Evolutionary conservation across 2,329 filamentous ascomycete species (phyloP), one percentile per base, ranked within the genome.

Genomic region (Botrytis paeoniae): DNA sequence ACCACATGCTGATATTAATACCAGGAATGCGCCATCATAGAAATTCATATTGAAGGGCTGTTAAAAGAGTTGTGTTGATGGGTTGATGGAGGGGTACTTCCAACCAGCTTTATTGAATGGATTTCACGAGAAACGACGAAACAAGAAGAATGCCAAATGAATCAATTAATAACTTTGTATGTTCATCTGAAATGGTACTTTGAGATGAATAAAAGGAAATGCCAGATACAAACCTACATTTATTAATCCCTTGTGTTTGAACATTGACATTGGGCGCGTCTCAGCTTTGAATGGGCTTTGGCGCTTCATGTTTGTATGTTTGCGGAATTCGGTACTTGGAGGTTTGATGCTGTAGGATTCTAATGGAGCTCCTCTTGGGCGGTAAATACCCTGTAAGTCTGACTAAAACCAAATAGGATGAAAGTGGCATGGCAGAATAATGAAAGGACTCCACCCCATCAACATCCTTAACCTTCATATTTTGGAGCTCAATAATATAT

Each of bases 1-100:
- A 29, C 74, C 77, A 65, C 78, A 79, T 69, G 41, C 74, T 65
- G 77, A 75, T 48, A 78, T 78, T 9, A 80, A 74, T 39, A 77
- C 59, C 16, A 77, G 39, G 45, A 79, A 79, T 8, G 78, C 76
- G n/a, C 65, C 71, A 66, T 76, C 72, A 65, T 79, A 80, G 72
- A 77, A 78, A 71, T 78, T 74, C 78, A 80, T 79, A 2, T 48
- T 68, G 64, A 51, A 63, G 35, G 25, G 39, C 5, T 69, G 37
- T 18, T 5, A 37, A 25, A 25, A 32, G 61, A 43, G 18, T n/a
- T 22, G 35, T 41, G n/a, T 60, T n/a, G 48, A 16, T n/a, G 25
- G 25, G 4, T 10, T 25, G 22, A 66, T 29, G 37, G 60, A 74
- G 66, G 54, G 54, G 41, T 57, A 57, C 37, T 62, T 54, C 1